Evolutionary conservation across 345 rosid genomes (phyloP).

Genomic region (Rhizophora mangle): DNA sequence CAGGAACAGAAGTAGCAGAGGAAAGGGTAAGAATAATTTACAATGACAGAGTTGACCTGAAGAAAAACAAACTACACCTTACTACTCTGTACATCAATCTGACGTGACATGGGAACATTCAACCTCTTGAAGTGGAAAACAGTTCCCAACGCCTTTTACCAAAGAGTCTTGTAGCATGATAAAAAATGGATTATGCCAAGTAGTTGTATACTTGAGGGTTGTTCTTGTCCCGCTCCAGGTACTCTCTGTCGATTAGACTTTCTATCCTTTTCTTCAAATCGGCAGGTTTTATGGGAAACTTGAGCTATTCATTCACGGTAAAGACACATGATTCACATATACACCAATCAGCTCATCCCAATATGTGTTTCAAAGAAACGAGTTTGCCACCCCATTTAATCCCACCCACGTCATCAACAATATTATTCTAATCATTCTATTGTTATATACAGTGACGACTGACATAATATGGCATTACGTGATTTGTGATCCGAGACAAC

Average conservation of each 20-base stretch:
- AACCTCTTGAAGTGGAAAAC: constrained; percentile 4
- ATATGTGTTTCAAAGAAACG: neutral
- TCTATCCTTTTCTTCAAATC: constrained; percentile 98
- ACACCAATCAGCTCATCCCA: neutral
- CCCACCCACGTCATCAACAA: neutral
- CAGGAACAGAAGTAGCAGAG: constrained; percentile 8
- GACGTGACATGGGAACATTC: constrained; percentile 13
- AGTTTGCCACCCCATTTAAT: neutral
- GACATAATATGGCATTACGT: too few relatives aligned
- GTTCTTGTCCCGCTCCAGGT: constrained; percentile 97
- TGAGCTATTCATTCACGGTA: constrained; percentile 57
- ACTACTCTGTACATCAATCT: constrained; percentile 37
- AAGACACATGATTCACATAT: neutral
- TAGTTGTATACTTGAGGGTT: constrained; percentile 97
- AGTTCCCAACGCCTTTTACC: constrained; percentile 25
- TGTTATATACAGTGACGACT: too few relatives aligned
- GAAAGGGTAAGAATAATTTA: constrained; percentile 29
- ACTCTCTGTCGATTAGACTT: constrained; percentile 91
- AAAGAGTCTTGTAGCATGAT: neutral
- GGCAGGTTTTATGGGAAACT: constrained; percentile 91
- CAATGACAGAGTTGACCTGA: constrained; percentile 30
- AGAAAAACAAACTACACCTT: constrained; percentile 20
- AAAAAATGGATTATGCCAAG: constrained; percentile 47
- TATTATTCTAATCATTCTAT: too few relatives aligned
- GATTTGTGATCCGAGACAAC: neutral